Evolutionary conservation across 352 stramenopile species (phyloP), one percentile per base, ranked within the genome.

Genomic region (Globisporangium acanthophoron): DNA sequence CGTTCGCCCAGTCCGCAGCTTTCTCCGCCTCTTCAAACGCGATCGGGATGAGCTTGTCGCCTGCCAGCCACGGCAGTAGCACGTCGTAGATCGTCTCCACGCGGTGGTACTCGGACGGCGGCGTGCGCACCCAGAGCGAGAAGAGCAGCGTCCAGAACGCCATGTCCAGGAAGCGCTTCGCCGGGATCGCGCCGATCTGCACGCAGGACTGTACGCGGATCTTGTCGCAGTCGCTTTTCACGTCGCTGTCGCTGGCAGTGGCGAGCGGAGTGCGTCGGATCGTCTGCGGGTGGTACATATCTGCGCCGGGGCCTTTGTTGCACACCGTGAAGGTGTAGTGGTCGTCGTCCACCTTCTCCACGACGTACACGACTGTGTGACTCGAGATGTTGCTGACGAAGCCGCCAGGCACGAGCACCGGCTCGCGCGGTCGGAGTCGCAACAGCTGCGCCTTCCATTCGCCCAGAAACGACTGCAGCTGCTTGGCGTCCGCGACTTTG

Each of bases 11-110:
- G 11, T 70, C 54, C 2, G 58, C 40, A 6, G 57, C 57, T 1
- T 74, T 59, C 31, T 77, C 61, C 0, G 71, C 67, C 21, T 70
- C 71, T 54, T 78, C 68, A 39, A 88, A 64, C 4, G 73, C 84
- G 21, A 92, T 54, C 5, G 85, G 83, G 29, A 96, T 52, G 33
- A 95, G 58, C 40, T 77, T 77, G 56, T 93, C 80, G 13, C 77
- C 76, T 29, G 84, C 80, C 18, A 97, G 74, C 80, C 88, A 96
- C 20, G 89, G 89, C 16, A 97, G 56, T 11, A 97, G 52, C 35
- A 97, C 87, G 54, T 96, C 88, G 58, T 97, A 97, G 24, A 97
- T 71, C 5, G 78, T 91, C 60, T 95, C 85, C 13, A 92, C 74
- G 40, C 85, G 76, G 57, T 96, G 85, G 62, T 94, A 95, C 61